Base-by-base conservation (phyloP, 139 green algal species). In the Mesotaenium endlicherianum region DNA sequence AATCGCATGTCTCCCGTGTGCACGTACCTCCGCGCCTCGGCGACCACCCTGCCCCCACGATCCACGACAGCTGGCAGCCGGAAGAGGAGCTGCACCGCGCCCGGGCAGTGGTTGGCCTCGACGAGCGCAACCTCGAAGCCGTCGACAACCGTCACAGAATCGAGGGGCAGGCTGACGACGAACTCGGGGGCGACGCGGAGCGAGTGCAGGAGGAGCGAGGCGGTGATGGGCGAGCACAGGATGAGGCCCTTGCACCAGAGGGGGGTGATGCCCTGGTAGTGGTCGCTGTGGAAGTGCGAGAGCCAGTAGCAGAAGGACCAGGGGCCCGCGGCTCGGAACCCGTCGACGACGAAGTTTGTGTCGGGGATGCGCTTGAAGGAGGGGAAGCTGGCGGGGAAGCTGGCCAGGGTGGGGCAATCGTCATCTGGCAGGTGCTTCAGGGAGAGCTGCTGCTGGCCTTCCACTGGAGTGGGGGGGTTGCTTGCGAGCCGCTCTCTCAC, bases 201-300 rank as follows among this genome's bases (percentile, higher is more conserved):
- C 26, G 84, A 71, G n/a, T 68, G 17, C 16, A 55, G n/a, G 8
- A 89, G 34, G 0, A 89, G 85, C 2, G 41, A 44, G 30, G 85
- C 85, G 2, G 85, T 89, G 36, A 70, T 77, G 38, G 60, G 57
- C 26, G 85, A 90, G 85, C 85, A 89, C 59, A 90, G 80, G 40
- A 89, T 86, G 31, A 86, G 8, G 8, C 85, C 85, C n/a, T 42
- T 74, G 40, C 59, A 36, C 59, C 86, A 89, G 11, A 4, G n/a
- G 50, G 87, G 41, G 39, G 82, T 69, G 20, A 89, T 31, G 3
- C 86, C 86, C 38, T 67, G 31, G 40, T 89, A 89, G 84, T 89
- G 85, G 85, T 89, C 85, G n/a, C 53, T 47, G 86, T 89, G 85
- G 64, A 90, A 89, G 72, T 89, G 85, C 34, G 85, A 75, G 11